Evolutionary conservation across 2,329 filamentous ascomycete species (phyloP).

Genomic region (Aspergillus floridensis): DNA sequence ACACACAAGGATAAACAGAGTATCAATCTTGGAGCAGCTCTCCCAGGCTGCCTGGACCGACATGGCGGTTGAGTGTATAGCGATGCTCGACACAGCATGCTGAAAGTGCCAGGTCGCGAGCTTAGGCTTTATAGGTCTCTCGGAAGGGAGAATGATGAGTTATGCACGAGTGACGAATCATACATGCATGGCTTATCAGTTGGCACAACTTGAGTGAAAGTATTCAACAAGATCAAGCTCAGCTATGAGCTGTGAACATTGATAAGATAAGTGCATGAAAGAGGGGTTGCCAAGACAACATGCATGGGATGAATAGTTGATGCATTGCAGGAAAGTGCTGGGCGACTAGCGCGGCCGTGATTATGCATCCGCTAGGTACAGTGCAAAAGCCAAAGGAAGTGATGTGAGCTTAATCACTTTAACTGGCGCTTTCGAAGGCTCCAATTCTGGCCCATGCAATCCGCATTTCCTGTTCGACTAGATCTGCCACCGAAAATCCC

Average conservation of each 20-base stretch:
- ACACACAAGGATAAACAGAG: conserved; percentile 52
- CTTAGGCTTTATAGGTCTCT: background rate
- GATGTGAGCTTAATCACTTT: no score
- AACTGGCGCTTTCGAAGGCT: no score
- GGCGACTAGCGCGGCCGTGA: background rate
- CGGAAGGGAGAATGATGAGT: background rate
- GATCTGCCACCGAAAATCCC: no score
- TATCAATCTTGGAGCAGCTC: conserved; percentile 53
- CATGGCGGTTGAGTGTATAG: conserved; percentile 7
- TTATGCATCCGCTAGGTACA: no score
- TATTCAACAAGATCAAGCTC: background rate
- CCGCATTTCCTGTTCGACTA: no score
- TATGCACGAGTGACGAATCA: background rate
- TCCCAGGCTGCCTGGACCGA: conserved; percentile 48
- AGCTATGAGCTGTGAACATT: background rate
- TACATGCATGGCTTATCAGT: conserved; percentile 1
- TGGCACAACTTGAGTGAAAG: background rate
- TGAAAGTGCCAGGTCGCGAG: background rate
- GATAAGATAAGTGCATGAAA: background rate
- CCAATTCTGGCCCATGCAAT: no score
- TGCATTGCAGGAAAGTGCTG: background rate
- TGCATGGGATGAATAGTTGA: background rate
- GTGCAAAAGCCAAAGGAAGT: background rate
- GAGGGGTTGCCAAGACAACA: background rate
- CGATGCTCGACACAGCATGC: background rate